phyloP scores from a whole-genome alignment of 2,329 filamentous ascomycete genomes.

The Cucurbitaria berberidis region DNA sequence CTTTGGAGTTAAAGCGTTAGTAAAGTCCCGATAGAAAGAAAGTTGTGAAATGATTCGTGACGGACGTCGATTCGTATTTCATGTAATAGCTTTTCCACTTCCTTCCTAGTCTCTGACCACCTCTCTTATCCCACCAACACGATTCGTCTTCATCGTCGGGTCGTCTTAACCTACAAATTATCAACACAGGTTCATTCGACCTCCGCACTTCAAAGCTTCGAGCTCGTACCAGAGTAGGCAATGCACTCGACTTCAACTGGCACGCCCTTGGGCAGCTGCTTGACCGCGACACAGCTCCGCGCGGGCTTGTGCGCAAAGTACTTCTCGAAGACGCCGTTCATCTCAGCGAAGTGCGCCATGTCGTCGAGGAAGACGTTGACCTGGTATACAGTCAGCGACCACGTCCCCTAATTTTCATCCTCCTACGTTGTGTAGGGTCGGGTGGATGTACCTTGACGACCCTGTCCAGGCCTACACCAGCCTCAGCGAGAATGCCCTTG shows the following conservation, averaged over 20 bases:
- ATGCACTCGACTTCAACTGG: constrained; percentile 91
- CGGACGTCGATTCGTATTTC: background rate
- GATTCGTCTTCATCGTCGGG: background rate
- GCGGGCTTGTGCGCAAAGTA: constrained; percentile 84
- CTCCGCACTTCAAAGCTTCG: constrained; percentile 24
- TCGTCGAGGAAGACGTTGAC: constrained; percentile 81
- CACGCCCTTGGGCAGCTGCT: constrained; percentile 84
- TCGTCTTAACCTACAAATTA: constrained; percentile 16
- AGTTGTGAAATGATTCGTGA: background rate
- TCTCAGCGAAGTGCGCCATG: constrained; percentile 86
- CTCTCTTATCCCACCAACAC: background rate
- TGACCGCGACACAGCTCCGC: constrained; percentile 88
- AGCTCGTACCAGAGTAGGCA: constrained; percentile 58
- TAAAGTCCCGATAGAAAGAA: too few relatives aligned
- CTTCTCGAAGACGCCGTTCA: constrained; percentile 86
- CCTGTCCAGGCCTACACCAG: constrained; percentile 76
- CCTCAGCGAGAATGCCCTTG: constrained; percentile 79
- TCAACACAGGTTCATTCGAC: constrained; percentile 8
- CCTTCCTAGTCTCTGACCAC: background rate
- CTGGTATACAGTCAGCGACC: constrained; percentile 25
- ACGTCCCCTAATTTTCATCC: too few relatives aligned
- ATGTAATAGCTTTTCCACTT: background rate
- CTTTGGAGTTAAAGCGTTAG: too few relatives aligned
- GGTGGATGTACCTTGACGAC: constrained; percentile 75
- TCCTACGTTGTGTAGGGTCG: background rate